Base-by-base conservation (phyloP, 257 asterid species). In the Apocynum venetum region DNA sequence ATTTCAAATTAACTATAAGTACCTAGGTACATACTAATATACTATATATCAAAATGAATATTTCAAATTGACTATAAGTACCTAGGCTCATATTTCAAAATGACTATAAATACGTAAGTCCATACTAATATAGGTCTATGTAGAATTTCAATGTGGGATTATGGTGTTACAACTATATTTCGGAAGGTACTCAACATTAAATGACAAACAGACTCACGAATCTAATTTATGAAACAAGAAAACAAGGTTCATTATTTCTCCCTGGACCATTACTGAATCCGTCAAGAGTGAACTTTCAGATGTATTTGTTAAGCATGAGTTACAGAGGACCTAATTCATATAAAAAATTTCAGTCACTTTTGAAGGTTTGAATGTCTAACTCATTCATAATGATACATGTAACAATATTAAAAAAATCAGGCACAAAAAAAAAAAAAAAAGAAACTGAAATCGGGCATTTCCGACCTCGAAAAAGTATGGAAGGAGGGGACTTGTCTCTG, bases 401-500 rank as follows among this genome's bases (percentile, higher is more conserved):
- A 46, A 46, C 49, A 20, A 13, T 55, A 14, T 55, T 1, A 15
- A 13, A 55, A 17, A 55, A 4, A 55, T 43, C 13, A 48, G 12
- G n/a, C 51, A 49, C 19, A 17, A 59, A 8, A 43, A 47, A 49
- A 49, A 55, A 35, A 13, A 51, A 63, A 63, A 12, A 10, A 70
- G 11, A 55, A 57, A 25, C 31, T 25, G 15, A 63, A 63, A 31
- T 47, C 48, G 4, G 44, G 49, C 63, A 10, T 78, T 48, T 59
- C 36, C 4, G 25, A 59, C 66, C 66, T 48, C 9, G 72, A 38
- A 59, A 63, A n/a, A 48, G 67, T 60, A 41, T 15, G 14, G 14
- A 38, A 36, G 72, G 74, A 60, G 25, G 71, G 71, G 66, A 41
- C 77, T 49, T 79, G 79, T 74, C 76, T 76, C 46, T 79, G 52